phyloP scores from a whole-genome alignment of 768 basidiomycete species.

The Amanita polypyramis region DNA sequence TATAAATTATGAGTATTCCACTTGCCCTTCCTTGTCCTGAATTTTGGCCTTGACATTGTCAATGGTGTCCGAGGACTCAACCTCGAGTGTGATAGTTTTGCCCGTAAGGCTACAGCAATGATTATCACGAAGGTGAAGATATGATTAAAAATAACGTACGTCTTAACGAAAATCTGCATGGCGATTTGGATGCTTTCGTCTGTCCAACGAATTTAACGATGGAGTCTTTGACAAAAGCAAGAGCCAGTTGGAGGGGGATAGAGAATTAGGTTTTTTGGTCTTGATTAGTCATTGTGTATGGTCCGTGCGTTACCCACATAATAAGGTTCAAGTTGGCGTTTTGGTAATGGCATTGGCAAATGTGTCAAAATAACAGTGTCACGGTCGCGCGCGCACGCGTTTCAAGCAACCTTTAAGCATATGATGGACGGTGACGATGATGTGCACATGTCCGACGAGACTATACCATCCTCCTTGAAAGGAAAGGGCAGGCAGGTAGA shows the following conservation, averaged over 20 bases:
- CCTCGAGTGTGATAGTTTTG: conserved; percentile 98
- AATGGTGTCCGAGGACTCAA: conserved; percentile 94
- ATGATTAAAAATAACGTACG: conserved; percentile 37
- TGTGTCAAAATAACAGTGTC: conserved; percentile 11
- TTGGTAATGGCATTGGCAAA: conserved; percentile 12
- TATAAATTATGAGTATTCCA: conserved; percentile 14
- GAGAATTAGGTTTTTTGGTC: conserved; percentile 11
- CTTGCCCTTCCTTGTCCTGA: conserved; percentile 91
- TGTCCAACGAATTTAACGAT: conserved; percentile 84
- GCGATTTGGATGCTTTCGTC: conserved; percentile 61
- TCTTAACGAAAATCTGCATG: conserved; percentile 99
- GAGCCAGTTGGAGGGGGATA: conserved; percentile 29
- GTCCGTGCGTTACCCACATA: conserved; percentile 23
- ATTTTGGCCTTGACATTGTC: conserved; percentile 98
- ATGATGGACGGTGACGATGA: conserved; percentile 54
- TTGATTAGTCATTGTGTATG: conserved; percentile 33
- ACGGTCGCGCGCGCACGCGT: conserved; percentile 9
- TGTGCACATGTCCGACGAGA: conserved; percentile 39
- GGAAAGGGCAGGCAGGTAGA: conserved; percentile 63
- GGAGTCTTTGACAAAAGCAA: conserved; percentile 91
- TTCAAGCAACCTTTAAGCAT: neutral
- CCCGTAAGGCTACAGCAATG: conserved; percentile 72
- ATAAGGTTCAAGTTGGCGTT: conserved; percentile 21
- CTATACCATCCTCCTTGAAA: conserved; percentile 31
- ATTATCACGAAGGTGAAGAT: neutral